These are phyloP conservation scores for Rhizophagus prolifer DNA, from an alignment of 192 early-diverging fungal species.

Conservation along the genomic window DNA sequence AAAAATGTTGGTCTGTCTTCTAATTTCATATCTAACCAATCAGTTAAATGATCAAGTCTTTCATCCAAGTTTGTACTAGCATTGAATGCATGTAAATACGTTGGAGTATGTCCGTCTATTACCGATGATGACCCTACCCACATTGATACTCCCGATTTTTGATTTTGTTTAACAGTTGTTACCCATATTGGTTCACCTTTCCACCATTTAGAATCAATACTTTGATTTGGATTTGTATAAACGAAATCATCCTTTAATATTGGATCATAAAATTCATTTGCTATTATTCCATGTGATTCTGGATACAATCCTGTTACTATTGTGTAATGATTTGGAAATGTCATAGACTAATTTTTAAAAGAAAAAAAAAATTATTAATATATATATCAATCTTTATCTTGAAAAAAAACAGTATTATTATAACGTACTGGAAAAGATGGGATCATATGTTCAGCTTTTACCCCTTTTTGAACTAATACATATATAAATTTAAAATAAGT, in stretches of 20 bases:
- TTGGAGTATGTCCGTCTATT: slow-evolving; percentile 57
- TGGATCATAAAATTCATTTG: slow-evolving; percentile 80
- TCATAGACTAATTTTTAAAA: slow-evolving; percentile 51
- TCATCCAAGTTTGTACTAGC: slow-evolving; percentile 42
- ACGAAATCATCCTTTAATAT: slow-evolving; percentile 68
- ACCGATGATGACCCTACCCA: slow-evolving; percentile 80
- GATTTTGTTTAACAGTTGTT: slow-evolving; percentile 72
- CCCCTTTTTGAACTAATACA: slow-evolving; percentile 43
- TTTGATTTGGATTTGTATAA: slow-evolving; percentile 67
- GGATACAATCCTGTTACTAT: slow-evolving; percentile 93
- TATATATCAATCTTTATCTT: neutral
- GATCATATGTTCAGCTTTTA: slow-evolving; percentile 60
- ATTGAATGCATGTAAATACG: slow-evolving; percentile 61
- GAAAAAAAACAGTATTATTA: neutral
- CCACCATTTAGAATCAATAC: slow-evolving; percentile 80
- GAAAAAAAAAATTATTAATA: neutral
- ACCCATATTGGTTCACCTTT: slow-evolving; percentile 91
- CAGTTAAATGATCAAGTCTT: slow-evolving; percentile 60
- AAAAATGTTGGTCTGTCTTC: slow-evolving; percentile 72
- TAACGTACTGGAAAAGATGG: slow-evolving; percentile 66
- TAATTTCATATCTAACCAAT: slow-evolving; percentile 79
- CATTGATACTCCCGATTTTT: slow-evolving; percentile 76
- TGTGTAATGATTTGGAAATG: slow-evolving; percentile 93
- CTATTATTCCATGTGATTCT: slow-evolving; percentile 88
- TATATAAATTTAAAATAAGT: slow-evolving; percentile 1